Percentiles rank a stretch among this genome's conserved stretches.
These are phyloP conservation scores for Penicillium coffeae DNA, from an alignment of 495 filamentous ascomycete species.

Conservation along the genomic window DNA sequence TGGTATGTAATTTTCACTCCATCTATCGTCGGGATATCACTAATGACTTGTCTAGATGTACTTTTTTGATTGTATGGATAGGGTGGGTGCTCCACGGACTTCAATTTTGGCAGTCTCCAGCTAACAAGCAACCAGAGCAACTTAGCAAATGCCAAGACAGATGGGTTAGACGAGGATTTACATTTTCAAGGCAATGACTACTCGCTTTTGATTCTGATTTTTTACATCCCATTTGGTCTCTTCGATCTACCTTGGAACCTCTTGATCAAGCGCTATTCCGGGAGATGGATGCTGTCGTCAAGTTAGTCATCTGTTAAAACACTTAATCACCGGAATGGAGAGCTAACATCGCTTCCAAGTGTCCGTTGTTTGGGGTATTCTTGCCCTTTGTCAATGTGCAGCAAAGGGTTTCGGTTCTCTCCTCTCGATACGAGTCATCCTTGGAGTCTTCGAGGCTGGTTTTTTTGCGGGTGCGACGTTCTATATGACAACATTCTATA, in stretches of 20 bases:
- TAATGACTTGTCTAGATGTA: conserved; percentile 43
- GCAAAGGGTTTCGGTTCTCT: conserved; percentile 52
- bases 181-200: conserved; percentile 58
- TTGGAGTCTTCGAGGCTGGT: conserved; percentile 57
- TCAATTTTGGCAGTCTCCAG: neutral
- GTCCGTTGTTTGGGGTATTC: conserved; percentile 44
- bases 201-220: conserved; percentile 63
- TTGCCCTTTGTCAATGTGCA: conserved; percentile 37
- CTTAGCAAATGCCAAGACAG: conserved; percentile 64
- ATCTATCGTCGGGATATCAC: neutral
- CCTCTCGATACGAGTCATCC: conserved; percentile 41
- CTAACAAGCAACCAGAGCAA: conserved; percentile 39
- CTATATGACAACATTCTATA: conserved; percentile 54
- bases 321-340: no score
- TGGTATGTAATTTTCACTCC: conserved; percentile 13
- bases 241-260: conserved; percentile 57
- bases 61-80: conserved; percentile 57
- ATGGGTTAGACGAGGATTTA: conserved; percentile 47
- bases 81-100: conserved; percentile 40
- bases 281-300: conserved; percentile 40
- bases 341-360: conserved; percentile 12
- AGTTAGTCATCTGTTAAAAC: conserved; percentile 36
- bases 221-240: conserved; percentile 71
- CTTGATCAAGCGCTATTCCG: conserved; percentile 56
- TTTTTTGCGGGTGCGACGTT: conserved; percentile 61